Evolutionary conservation across 2,329 filamentous ascomycete species (phyloP), one percentile per base, ranked within the genome.

Genomic region (Diaporthe destruens): DNA sequence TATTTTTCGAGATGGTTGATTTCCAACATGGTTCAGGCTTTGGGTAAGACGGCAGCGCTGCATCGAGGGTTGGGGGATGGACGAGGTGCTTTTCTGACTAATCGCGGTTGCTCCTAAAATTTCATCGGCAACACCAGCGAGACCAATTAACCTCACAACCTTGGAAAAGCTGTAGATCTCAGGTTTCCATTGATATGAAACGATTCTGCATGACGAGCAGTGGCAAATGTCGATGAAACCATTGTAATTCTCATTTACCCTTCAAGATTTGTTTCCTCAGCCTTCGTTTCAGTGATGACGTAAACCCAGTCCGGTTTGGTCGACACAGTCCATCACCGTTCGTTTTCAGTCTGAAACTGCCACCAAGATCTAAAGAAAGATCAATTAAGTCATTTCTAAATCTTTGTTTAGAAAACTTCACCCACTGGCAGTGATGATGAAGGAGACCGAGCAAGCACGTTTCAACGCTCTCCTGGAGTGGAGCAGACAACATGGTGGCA

Each of bases 401-500:
- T n/a, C 8, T 5, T 25, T 32, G 16, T 9, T 8, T 32, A 23
- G 1, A 2, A 14, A 25, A 3, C 4, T 1, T 8, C 3, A 53
- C 7, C 25, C 20, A n/a, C n/a, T n/a, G n/a, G n/a, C n/a, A 8
- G 2, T 29, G 5, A 20, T 9, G 9, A 81, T 81, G 80, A 80
- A 78, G 12, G 63, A 74, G 20, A 49, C 69, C 14, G 75, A 79
- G 2, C 72, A 77, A 29, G 47, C 68, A 6, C 77, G 77, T 1
- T 80, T 83, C 49, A 57, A 77, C 2, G 76, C 74, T 14, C 85
- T 91, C 6, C 74, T 86, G n/a, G 72, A 77, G 6, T 91, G 89
- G 89, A 85, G 85, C 6, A 77, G 75, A 32, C 76, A 78, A 0
- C 81, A 86, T 71, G 85, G 87, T 8, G 87, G 85, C 16, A 72